Evolutionary conservation across 257 asterid genomes (phyloP), one percentile per base, ranked within the genome.

Genomic region (Solanum etuberosum): DNA sequence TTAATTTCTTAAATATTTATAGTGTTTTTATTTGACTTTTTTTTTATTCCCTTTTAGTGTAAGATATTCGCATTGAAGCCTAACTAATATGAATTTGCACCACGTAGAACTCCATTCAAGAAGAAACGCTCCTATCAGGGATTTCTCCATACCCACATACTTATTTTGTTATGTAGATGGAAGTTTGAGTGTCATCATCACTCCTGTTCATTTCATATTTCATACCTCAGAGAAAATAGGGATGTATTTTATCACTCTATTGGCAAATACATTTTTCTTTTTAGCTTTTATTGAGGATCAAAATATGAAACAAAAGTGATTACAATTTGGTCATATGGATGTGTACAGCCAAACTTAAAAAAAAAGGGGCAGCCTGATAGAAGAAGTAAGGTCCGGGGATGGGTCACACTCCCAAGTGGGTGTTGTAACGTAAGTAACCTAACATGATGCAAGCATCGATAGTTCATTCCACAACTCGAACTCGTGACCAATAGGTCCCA

Each of bases 31-130:
- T 18, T 51, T 51, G 10, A 51, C n/a, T 18, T 51, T 1, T 51
- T 14, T 51, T 51, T 6, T 46, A 7, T 46, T 18, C 0, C n/a
- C n/a, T 0, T 2, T 2, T 51, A 6, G 1, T 0, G 0, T 51
- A 18, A 16, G 9, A 51, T 51, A 51, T 18, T 51, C 0, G 9
- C n/a, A 18, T 51, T 51, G 9, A 51, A 51, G 9, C 61, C 4
- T 6, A 0, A 18, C 61, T 51, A 51, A 51, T 18, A 51, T 51
- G 9, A 51, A 51, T 51, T 48, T 7, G 0, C 57, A 18, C 4
- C 61, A 51, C 10, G 0, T 51, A 51, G 16, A 16, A 51, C 23
- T 16, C 23, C 1, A 51, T 51, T 16, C 61, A 51, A 51, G 4
- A 16, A 51, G n/a, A 51, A 51, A n/a, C n/a, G 63, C n/a, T 54